A percentile compares a stretch with the other conserved stretches of the same genome.
Conservation (phyloP, 495 filamentous ascomycete species). For the Entonaema liquescens region DNA sequence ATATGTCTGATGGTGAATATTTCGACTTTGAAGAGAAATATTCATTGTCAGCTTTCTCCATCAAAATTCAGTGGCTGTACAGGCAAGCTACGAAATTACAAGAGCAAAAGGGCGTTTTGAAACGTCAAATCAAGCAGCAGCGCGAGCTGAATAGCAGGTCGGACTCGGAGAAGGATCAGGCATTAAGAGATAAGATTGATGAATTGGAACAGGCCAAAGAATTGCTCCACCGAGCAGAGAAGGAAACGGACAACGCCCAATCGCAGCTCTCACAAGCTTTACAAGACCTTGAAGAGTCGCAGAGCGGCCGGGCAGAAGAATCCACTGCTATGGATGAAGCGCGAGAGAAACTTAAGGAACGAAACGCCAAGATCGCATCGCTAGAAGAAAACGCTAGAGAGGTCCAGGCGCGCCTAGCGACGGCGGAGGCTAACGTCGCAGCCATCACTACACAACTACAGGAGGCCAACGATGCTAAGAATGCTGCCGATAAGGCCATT, state of each 20-base stretch:
- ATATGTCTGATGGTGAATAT: slow-evolving; percentile 59
- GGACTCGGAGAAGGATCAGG: slow-evolving; percentile 67
- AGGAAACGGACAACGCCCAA: slow-evolving; percentile 56
- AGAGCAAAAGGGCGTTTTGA: slow-evolving; percentile 84
- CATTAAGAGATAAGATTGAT: slow-evolving; percentile 57
- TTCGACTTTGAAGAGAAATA: slow-evolving; percentile 65
- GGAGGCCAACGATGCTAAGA: slow-evolving; percentile 48
- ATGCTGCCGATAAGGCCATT: slow-evolving; percentile 45
- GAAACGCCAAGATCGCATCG: slow-evolving; percentile 56
- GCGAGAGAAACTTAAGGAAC: slow-evolving; percentile 61
- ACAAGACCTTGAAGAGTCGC: slow-evolving; percentile 60
- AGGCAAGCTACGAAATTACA: slow-evolving; percentile 68
- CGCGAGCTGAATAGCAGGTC: slow-evolving; percentile 80
- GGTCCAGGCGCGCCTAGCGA: slow-evolving; percentile 48
- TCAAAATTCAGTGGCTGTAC: slow-evolving; percentile 80
- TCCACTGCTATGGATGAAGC: slow-evolving; percentile 49
- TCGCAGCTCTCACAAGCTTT: slow-evolving; percentile 60
- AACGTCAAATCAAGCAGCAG: slow-evolving; percentile 91
- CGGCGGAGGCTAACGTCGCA: slow-evolving; percentile 46
- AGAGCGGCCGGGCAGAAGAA: slow-evolving; percentile 48
- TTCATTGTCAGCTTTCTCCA: slow-evolving; percentile 72
- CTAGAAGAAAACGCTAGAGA: slow-evolving; percentile 56
- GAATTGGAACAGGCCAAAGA: slow-evolving; percentile 63
- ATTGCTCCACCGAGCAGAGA: slow-evolving; percentile 58
- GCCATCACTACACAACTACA: slow-evolving; percentile 48